Evolutionary conservation across 1,139 yeast species (phyloP), one percentile per base, ranked within the genome.

Genomic region (Blastobotrys serpentis): DNA sequence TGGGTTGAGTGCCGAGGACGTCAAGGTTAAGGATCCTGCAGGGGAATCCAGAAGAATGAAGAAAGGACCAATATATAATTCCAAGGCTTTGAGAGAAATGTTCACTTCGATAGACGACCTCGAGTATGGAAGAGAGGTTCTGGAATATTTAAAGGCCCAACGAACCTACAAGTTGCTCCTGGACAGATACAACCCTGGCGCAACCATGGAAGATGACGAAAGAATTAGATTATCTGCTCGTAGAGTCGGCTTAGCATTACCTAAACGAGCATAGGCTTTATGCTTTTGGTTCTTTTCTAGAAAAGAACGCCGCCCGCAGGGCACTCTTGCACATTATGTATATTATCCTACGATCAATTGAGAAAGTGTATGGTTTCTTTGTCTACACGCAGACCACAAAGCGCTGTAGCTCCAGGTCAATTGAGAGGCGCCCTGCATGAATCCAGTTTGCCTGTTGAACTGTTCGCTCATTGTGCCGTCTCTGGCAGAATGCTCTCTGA

Each of bases 321-420:
- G n/a, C n/a, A n/a, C n/a, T n/a, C n/a, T n/a, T n/a, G n/a, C n/a
- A n/a, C n/a, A n/a, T n/a, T n/a, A n/a, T n/a, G n/a, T n/a, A n/a
- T n/a, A n/a, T n/a, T n/a, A n/a, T n/a, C n/a, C n/a, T n/a, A n/a
- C n/a, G n/a, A n/a, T n/a, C n/a, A n/a, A n/a, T n/a, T 18, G 44
- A 18, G 43, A 29, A 18, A 55, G 42, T 6, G 58, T 49, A 19
- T 36, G 44, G 22, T 47, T 43, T 13, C 67, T 56, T 46, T 60
- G 65, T 64, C 86, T 75, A 47, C 77, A 70, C 2, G 92, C 80
- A 56, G 79, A 77, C 82, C 86, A 84, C 48, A 86, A 79, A 2
- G 95, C 78, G 37, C 90, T 81, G 65, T 87, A 87, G 55, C 95
- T 84, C 98, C 98, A 92, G 4, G 97, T 89, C 60, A 92, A 77